A percentile compares a stretch with the other conserved stretches of the same genome.
These are phyloP conservation scores for Eimeria mitis DNA, from an alignment of 169 alveolate genomes.

Conservation along the genomic window DNA sequence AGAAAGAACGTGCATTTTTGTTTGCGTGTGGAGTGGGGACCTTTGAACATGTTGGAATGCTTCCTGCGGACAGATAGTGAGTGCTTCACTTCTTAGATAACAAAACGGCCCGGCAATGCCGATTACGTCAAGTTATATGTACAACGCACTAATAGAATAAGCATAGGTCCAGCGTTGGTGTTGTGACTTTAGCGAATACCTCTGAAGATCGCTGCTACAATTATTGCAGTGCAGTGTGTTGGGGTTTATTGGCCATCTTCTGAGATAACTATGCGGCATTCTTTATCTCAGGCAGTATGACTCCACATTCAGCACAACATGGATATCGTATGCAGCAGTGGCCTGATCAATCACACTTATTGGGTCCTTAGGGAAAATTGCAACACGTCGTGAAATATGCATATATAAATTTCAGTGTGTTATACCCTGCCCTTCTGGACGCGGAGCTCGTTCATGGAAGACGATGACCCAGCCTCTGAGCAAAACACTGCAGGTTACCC, in stretches of 20 bases:
- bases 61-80: neutral
- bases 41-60: neutral
- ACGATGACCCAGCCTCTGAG: neutral
- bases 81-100: neutral
- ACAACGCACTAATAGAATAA: neutral
- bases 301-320: neutral
- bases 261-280: neutral
- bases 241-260: neutral
- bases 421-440: neutral
- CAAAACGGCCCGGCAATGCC: neutral
- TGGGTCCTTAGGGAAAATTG: neutral
- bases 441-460: neutral
- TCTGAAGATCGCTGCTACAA: neutral
- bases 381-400: no score
- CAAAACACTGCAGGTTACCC: neutral
- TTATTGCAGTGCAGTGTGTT: neutral
- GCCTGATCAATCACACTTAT: neutral
- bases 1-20: neutral
- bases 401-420: no score
- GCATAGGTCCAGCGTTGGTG: neutral
- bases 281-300: neutral
- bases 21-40: neutral
- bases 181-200: neutral
- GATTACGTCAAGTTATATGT: neutral
- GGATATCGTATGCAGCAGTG: neutral